A percentile compares a stretch with the other conserved stretches of the same genome.
Evolutionary conservation across 768 basidiomycete genomes (phyloP).

Genomic region (Rhodotorula graminis): DNA sequence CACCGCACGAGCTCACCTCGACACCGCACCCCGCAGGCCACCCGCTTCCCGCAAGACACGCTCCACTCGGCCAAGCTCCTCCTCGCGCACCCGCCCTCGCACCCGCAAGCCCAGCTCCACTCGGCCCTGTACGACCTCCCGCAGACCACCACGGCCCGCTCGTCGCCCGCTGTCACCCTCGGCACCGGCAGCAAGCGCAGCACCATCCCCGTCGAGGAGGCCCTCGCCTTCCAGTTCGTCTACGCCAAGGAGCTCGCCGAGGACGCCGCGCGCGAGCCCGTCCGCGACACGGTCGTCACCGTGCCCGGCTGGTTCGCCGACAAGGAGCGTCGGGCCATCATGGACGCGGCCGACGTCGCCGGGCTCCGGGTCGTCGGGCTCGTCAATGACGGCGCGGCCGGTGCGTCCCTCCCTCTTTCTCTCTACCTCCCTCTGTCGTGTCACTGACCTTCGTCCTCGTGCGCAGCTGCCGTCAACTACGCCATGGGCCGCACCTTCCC

Average conservation of each 20-base stretch:
- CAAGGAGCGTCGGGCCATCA: slow-evolving; percentile 82
- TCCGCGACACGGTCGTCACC: slow-evolving; percentile 78
- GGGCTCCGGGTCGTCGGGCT: slow-evolving; percentile 77
- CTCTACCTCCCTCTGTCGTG: not conserved
- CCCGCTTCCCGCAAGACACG: slow-evolving; percentile 81
- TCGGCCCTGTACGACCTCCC: slow-evolving; percentile 14
- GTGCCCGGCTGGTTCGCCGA: slow-evolving; percentile 83
- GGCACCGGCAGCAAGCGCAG: slow-evolving; percentile 40
- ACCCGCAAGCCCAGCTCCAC: slow-evolving; percentile 31
- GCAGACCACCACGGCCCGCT: slow-evolving; percentile 52
- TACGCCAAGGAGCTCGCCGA: slow-evolving; percentile 88
- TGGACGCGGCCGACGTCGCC: slow-evolving; percentile 85
- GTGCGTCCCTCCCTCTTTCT: slow-evolving; percentile 30
- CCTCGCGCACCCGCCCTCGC: slow-evolving; percentile 46
- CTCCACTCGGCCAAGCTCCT: slow-evolving; percentile 81
- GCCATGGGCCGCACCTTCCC: slow-evolving; percentile 92
- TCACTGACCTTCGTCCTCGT: not conserved
- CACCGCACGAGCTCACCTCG: too few relatives aligned
- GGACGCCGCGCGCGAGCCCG: slow-evolving; percentile 62
- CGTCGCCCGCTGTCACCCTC: slow-evolving; percentile 56
- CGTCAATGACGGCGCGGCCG: slow-evolving; percentile 83
- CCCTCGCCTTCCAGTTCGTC: slow-evolving; percentile 86
- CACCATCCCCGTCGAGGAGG: slow-evolving; percentile 58
- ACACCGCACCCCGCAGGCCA: slow-evolving; percentile 59
- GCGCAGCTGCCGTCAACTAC: slow-evolving; percentile 82